A percentile compares a stretch with the other conserved stretches of the same genome.
Conservation (phyloP, 2,329 filamentous ascomycete genomes). For the Epichloe uncinata region DNA sequence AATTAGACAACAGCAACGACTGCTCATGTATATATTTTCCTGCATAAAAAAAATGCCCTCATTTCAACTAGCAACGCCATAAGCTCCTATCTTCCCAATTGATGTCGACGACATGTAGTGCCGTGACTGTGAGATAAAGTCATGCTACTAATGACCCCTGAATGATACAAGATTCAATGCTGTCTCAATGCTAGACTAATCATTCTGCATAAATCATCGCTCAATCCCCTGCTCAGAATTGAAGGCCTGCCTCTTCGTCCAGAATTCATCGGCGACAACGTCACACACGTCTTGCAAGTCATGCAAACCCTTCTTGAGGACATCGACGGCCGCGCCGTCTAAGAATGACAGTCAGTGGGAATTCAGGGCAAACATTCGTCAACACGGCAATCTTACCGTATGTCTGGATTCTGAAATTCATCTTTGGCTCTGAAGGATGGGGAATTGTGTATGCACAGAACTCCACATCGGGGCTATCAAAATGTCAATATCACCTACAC, state of each 20-base stretch:
- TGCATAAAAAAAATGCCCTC: slow-evolving; percentile 12
- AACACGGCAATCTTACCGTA: slow-evolving; percentile 50
- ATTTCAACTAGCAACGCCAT: slow-evolving; percentile 20
- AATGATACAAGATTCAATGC: background rate
- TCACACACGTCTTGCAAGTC: slow-evolving; percentile 90
- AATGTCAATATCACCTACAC: slow-evolving; percentile 2
- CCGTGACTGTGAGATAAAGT: background rate
- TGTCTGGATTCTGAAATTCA: slow-evolving; percentile 96
- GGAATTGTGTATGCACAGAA: slow-evolving; percentile 98
- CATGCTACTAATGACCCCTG: slow-evolving; percentile 6
- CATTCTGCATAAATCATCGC: slow-evolving; percentile 13
- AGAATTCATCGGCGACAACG: slow-evolving; percentile 85
- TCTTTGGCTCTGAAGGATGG: slow-evolving; percentile 87
- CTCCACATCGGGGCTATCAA: slow-evolving; percentile 73
- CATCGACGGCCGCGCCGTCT: slow-evolving; percentile 74
- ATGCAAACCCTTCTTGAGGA: slow-evolving; percentile 76
- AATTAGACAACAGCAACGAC: slow-evolving; percentile 30
- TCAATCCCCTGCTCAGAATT: slow-evolving; percentile 21
- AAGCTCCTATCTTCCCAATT: slow-evolving; percentile 12
- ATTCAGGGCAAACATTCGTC: slow-evolving; percentile 7
- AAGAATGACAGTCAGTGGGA: slow-evolving; percentile 3
- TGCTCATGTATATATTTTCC: slow-evolving; percentile 23
- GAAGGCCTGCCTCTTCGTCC: slow-evolving; percentile 33
- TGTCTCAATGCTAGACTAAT: background rate
- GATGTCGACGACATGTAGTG: background rate